phyloP scores from a whole-genome alignment of 192 early-diverging fungal genomes.

The Jimgerdemannia flammicorona region DNA sequence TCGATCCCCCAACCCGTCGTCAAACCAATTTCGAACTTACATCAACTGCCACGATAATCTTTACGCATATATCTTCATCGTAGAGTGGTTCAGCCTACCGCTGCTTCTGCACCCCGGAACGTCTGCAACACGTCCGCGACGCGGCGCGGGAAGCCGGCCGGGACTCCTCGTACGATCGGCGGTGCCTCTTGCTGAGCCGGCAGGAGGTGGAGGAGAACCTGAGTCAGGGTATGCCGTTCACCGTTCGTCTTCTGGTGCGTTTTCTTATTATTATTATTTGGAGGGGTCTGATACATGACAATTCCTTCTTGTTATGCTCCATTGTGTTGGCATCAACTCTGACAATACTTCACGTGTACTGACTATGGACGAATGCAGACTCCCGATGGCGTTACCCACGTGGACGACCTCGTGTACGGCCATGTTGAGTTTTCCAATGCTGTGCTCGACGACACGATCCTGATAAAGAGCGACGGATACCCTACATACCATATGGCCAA shows the following conservation, averaged over 20 bases:
- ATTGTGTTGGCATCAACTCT: too few species aligned
- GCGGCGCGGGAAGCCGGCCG: conserved; percentile 50
- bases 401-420: conserved; percentile 78
- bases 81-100: conserved; percentile 74
- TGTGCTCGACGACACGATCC: conserved; percentile 81
- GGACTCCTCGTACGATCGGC: conserved; percentile 72
- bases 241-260: conserved; percentile 70
- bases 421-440: conserved; percentile 66
- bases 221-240: conserved; percentile 51
- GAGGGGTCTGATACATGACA: background rate
- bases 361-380: conserved; percentile 16
- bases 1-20: too few species aligned
- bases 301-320: too few species aligned
- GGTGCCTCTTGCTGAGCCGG: conserved; percentile 65
- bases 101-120: conserved; percentile 81
- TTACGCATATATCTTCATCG: background rate
- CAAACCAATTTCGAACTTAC: too few species aligned
- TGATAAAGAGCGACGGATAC: conserved; percentile 89
- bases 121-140: conserved; percentile 56
- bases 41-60: too few species aligned
- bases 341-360: background rate
- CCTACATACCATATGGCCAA: conserved; percentile 96
- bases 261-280: background rate
- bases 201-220: conserved; percentile 63
- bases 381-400: conserved; percentile 48